A percentile compares a stretch with the other conserved stretches of the same genome.
These are phyloP conservation scores for Funneliformis mosseae DNA, from an alignment of 192 early-diverging fungal genomes.

Conservation along the genomic window DNA sequence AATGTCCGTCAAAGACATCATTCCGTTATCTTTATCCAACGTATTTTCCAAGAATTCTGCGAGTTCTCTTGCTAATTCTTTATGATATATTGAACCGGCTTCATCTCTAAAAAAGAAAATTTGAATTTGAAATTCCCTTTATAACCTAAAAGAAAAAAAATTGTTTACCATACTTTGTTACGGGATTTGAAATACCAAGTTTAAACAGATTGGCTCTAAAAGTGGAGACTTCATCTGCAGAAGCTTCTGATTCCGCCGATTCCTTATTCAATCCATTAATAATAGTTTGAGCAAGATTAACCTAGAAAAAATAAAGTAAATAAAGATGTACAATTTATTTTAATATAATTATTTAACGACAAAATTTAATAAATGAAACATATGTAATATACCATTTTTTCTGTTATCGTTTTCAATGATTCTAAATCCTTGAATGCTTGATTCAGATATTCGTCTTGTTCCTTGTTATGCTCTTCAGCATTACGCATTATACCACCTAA, in stretches of 20 bases:
- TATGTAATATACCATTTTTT: conserved; percentile 82
- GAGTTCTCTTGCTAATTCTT: conserved; percentile 86
- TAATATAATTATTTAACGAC: no score
- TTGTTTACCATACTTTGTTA: conserved; percentile 69
- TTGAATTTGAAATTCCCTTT: not conserved
- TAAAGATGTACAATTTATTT: conserved; percentile 26
- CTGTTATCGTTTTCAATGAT: conserved; percentile 83
- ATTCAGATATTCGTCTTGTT: conserved; percentile 67
- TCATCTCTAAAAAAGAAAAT: conserved; percentile 59
- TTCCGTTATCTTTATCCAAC: conserved; percentile 64
- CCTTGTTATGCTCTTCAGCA: conserved; percentile 66
- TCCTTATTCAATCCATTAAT: conserved; percentile 56
- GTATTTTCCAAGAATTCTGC: conserved; percentile 78
- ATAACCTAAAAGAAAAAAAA: not conserved
- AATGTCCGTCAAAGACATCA: conserved; percentile 84
- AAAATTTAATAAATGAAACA: no score
- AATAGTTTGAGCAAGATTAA: conserved; percentile 70
- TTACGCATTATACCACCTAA: conserved; percentile 65
- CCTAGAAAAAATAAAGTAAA: conserved; percentile 39
- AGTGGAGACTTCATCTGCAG: conserved; percentile 48
- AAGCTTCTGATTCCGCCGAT: conserved; percentile 33
- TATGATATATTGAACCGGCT: conserved; percentile 83
- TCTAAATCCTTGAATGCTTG: conserved; percentile 91
- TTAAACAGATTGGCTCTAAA: conserved; percentile 78
- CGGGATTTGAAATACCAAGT: conserved; percentile 88